These are phyloP conservation scores for Ogataea corticis DNA, from an alignment of 805 yeast genomes.

Conservation along the genomic window DNA sequence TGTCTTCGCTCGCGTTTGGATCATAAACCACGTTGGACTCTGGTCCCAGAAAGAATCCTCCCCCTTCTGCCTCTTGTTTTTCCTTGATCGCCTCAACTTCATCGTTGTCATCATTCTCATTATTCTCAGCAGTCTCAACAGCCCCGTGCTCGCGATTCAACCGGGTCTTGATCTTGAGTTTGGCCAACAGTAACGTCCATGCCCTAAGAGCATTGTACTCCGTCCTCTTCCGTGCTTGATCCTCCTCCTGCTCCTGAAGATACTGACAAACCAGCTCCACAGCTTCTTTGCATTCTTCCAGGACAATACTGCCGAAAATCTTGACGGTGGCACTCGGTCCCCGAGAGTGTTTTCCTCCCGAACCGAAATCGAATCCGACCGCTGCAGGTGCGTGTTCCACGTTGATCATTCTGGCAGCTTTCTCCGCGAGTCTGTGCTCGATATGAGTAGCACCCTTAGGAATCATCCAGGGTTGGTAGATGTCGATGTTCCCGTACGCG, in stretches of 20 bases:
- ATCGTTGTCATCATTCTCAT: constrained; percentile 21
- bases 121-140: constrained; percentile 18
- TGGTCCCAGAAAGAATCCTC: constrained; percentile 8
- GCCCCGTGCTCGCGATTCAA: constrained; percentile 51
- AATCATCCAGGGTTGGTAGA: constrained; percentile 76
- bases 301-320: constrained; percentile 76
- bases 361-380: constrained; percentile 76
- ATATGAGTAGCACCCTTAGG: constrained; percentile 77
- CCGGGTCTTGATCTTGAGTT: constrained; percentile 47
- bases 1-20: constrained; percentile 3
- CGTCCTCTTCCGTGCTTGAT: constrained; percentile 41
- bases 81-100: constrained; percentile 7
- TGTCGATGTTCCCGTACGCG: constrained; percentile 80
- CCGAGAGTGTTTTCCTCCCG: constrained; percentile 32
- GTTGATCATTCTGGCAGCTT: constrained; percentile 69
- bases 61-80: constrained; percentile 19
- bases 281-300: constrained; percentile 60
- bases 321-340: constrained; percentile 57
- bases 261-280: constrained; percentile 50
- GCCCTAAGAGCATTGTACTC: constrained; percentile 52
- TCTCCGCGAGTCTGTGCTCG: constrained; percentile 51
- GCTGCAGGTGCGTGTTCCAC: constrained; percentile 88
- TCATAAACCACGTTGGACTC: constrained; percentile 4
- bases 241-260: constrained; percentile 49
- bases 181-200: constrained; percentile 56